Evolutionary conservation across 116 monocot species (phyloP).

Genomic region (Iris pallida): DNA sequence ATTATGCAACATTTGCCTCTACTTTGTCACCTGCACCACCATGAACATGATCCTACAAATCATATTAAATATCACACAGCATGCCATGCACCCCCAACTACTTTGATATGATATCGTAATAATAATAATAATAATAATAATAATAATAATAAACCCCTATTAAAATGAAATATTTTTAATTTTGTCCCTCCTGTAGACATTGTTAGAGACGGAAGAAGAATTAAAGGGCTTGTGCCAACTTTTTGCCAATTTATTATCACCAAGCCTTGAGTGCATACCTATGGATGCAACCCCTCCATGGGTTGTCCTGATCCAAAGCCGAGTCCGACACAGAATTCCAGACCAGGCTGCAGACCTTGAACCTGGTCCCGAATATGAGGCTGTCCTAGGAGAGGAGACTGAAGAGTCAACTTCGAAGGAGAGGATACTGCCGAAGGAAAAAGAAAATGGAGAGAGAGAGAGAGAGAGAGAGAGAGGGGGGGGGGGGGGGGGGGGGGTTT

Average conservation of each 20-base stretch:
- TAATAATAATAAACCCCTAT: background rate
- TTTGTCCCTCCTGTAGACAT: background rate
- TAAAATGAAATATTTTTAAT: background rate
- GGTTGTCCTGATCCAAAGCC: slow-evolving; percentile 24
- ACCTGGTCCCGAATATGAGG: slow-evolving; percentile 53
- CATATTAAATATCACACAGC: too few species aligned
- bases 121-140: background rate
- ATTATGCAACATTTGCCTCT: too few species aligned
- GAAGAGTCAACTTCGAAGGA: too few species aligned
- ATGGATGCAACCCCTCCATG: slow-evolving; percentile 40
- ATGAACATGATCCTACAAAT: too few species aligned
- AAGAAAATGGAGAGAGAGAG: too few species aligned
- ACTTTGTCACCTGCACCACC: too few species aligned
- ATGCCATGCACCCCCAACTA: too few species aligned
- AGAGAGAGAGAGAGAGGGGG: too few species aligned
- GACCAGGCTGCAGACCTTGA: slow-evolving; percentile 37
- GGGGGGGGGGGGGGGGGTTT: too few species aligned
- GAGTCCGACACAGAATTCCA: slow-evolving; percentile 31
- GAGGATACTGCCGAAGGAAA: too few species aligned
- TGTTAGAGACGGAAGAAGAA: background rate
- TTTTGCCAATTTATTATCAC: too few species aligned
- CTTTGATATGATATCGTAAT: background rate
- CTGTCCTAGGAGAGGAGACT: too few species aligned
- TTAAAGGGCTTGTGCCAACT: background rate
- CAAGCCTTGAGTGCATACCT: slow-evolving; percentile 23